Conservation (phyloP, 2,329 filamentous ascomycete species). For the Phoma herbarum region DNA sequence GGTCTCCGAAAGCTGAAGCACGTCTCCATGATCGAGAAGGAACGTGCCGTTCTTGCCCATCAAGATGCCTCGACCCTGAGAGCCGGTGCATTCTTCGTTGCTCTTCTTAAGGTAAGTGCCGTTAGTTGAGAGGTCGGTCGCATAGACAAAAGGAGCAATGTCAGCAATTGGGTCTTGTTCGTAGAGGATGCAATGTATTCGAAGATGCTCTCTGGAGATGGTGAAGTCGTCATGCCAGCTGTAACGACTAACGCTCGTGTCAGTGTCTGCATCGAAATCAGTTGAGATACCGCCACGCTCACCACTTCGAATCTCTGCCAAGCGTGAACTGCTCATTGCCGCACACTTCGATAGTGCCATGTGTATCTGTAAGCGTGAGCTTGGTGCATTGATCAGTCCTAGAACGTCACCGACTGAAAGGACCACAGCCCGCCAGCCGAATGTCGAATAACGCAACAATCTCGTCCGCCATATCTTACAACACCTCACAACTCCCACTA, state of each 20-base stretch:
- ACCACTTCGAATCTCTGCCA: constrained; percentile 47
- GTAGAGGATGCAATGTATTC: constrained; percentile 58
- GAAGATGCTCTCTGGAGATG: constrained; percentile 58
- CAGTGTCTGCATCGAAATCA: background rate
- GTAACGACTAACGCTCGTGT: constrained; percentile 34
- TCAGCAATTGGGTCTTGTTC: constrained; percentile 48
- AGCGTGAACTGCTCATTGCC: constrained; percentile 50
- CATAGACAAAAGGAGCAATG: constrained; percentile 58
- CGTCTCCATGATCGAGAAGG: constrained; percentile 56
- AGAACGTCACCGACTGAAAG: constrained; percentile 27
- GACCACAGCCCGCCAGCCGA: constrained; percentile 22
- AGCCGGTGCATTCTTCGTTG: constrained; percentile 31
- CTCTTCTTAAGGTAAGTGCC: constrained; percentile 50
- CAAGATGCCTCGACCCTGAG: constrained; percentile 38
- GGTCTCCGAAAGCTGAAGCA: constrained; percentile 46
- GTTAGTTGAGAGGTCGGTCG: constrained; percentile 57
- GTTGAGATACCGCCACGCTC: constrained; percentile 21
- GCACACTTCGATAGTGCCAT: constrained; percentile 41
- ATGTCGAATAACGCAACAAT: constrained; percentile 43
- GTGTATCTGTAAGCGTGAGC: constrained; percentile 39
- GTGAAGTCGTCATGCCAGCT: constrained; percentile 42
- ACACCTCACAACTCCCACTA: background rate
- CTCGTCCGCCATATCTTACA: constrained; percentile 37
- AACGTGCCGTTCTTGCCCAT: constrained; percentile 50
- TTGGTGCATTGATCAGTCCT: background rate